These are phyloP conservation scores for Gnomoniopsis sp. DNA, from an alignment of 2,329 filamentous ascomycete genomes.

Conservation along the genomic window DNA sequence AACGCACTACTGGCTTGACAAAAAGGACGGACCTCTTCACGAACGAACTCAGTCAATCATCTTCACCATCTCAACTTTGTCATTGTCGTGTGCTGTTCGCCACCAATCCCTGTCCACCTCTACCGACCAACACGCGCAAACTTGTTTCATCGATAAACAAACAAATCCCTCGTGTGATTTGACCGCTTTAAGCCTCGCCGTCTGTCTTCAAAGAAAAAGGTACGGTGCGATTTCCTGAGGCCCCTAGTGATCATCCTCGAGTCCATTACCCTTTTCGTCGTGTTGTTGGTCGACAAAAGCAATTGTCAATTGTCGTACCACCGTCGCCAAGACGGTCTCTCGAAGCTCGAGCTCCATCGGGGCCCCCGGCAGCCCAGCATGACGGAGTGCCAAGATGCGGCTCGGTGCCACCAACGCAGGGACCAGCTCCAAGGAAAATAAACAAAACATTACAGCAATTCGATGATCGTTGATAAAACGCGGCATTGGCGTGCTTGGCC, in stretches of 20 bases:
- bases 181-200: not conserved
- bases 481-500: no score
- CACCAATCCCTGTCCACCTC: not conserved
- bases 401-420: not conserved
- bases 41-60: constrained; percentile 8
- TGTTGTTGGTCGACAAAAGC: not conserved
- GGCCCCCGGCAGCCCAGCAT: constrained; percentile 3
- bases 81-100: constrained; percentile 19
- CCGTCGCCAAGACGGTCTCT: not conserved
- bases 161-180: constrained; percentile 7
- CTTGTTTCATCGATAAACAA: constrained; percentile 12
- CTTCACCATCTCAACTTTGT: constrained; percentile 13
- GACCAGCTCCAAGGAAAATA: not conserved
- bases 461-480: not conserved
- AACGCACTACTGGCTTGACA: constrained; percentile 17
- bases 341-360: constrained; percentile 3
- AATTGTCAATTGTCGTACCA: not conserved
- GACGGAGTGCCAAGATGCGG: constrained; percentile 17
- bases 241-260: not conserved
- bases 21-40: constrained; percentile 9
- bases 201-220: constrained; percentile 3
- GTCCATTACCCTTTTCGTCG: not conserved
- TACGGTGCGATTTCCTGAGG: constrained; percentile 1
- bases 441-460: not conserved
- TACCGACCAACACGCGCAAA: constrained; percentile 7